These are phyloP conservation scores for Fraxinus anomala DNA, from an alignment of 257 asterid genomes.

Conservation along the genomic window DNA sequence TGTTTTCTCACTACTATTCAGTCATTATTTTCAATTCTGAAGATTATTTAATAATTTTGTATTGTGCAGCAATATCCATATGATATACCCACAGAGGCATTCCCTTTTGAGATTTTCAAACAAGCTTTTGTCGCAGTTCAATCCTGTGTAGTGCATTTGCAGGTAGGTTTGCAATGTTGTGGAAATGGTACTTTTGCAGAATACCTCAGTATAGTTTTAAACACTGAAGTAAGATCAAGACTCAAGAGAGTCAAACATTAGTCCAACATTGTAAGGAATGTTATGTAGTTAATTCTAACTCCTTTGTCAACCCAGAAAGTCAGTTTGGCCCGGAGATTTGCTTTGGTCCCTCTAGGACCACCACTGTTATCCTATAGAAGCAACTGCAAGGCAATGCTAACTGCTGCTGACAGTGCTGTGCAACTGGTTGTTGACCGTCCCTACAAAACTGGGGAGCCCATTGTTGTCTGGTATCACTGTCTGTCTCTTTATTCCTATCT, in stretches of 20 bases:
- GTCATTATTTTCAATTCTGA: slow-evolving; percentile 10
- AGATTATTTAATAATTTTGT: slow-evolving; percentile 3
- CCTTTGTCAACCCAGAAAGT: slow-evolving; percentile 69
- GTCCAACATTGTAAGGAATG: slow-evolving; percentile 10
- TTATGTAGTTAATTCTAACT: slow-evolving; percentile 19
- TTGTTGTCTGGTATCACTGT: slow-evolving; percentile 74
- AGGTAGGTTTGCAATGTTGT: slow-evolving; percentile 76
- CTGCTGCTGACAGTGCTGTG: slow-evolving; percentile 70
- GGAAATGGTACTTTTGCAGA: slow-evolving; percentile 11
- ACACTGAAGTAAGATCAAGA: slow-evolving; percentile 18
- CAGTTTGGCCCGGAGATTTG: slow-evolving; percentile 96
- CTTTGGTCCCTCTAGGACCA: slow-evolving; percentile 95
- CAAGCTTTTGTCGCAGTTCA: slow-evolving; percentile 99
- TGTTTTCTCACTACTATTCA: background rate
- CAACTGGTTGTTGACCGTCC: slow-evolving; percentile 90
- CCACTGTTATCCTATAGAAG: slow-evolving; percentile 83
- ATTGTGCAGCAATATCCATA: slow-evolving; percentile 90
- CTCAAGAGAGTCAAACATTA: background rate
- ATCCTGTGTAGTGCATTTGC: slow-evolving; percentile 98
- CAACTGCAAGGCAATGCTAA: slow-evolving; percentile 95
- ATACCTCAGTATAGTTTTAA: slow-evolving; percentile 13
- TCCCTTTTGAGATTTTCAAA: slow-evolving; percentile 89
- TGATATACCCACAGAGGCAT: slow-evolving; percentile 99
- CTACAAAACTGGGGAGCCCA: slow-evolving; percentile 77
- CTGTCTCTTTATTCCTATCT: slow-evolving; percentile 19